Conservation (phyloP, 495 filamentous ascomycete genomes). For the Podospora fimiseda region DNA sequence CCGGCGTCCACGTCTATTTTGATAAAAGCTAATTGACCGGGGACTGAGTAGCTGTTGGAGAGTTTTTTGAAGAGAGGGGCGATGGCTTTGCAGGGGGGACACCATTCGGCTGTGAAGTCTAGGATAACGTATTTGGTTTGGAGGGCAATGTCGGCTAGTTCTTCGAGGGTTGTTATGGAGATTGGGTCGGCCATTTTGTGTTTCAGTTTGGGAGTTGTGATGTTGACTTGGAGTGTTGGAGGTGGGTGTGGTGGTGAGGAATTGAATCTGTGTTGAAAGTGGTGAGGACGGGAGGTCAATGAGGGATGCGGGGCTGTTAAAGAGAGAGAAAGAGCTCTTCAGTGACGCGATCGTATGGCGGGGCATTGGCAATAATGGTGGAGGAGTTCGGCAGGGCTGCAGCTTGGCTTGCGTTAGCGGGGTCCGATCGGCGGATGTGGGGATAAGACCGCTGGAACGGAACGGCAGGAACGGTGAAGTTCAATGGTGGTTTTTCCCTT, state of each 20-base stretch:
- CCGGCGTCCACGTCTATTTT: slow-evolving; percentile 54
- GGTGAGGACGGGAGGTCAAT: background rate
- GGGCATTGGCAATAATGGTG: too few relatives aligned
- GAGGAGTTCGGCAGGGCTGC: too few relatives aligned
- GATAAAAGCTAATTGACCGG: slow-evolving; percentile 45
- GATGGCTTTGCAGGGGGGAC: slow-evolving; percentile 62
- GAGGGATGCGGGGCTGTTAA: too few relatives aligned
- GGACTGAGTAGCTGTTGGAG: slow-evolving; percentile 36
- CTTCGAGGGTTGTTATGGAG: slow-evolving; percentile 22
- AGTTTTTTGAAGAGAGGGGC: slow-evolving; percentile 52
- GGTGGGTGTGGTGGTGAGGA: background rate
- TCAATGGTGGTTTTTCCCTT: too few relatives aligned
- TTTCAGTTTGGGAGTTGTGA: background rate
- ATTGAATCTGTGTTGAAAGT: background rate
- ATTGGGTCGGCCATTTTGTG: slow-evolving; percentile 14
- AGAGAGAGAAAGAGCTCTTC: too few relatives aligned
- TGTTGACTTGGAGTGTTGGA: background rate
- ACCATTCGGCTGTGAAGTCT: slow-evolving; percentile 58
- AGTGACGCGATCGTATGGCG: too few relatives aligned
- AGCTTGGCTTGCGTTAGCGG: background rate
- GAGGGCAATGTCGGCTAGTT: slow-evolving; percentile 29
- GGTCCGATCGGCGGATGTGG: background rate
- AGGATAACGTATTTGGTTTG: slow-evolving; percentile 37
- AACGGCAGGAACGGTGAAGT: background rate
- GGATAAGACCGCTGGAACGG: background rate